Base-by-base conservation (phyloP, 306 rosid species). In the Cucurbita ficifolia region DNA sequence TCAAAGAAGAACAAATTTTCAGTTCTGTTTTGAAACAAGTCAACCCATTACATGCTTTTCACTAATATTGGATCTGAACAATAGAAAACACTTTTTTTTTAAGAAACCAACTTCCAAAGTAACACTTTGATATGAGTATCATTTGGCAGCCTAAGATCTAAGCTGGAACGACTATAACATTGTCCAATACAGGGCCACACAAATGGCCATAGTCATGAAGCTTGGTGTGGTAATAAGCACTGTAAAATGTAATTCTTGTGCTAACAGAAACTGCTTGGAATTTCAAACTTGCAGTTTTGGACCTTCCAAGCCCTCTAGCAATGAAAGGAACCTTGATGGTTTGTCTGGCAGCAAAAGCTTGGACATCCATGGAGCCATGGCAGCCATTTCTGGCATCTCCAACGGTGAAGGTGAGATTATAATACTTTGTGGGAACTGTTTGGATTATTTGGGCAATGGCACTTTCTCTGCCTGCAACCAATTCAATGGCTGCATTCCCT, bases 331-430 rank as follows among this genome's bases (percentile, higher is more conserved):
- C 81, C 61, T 81, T 74, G 10, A 84, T 36, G 24, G 81, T 77
- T 48, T 87, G 80, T 22, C 73, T 72, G 2, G 70, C 87, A 10
- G 86, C 89, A 74, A 79, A 87, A 36, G 88, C 88, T 73, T 81
- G 80, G n/a, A 82, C 82, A 65, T 73, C 76, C 85, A 84, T 82
- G 6, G 84, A 68, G 13, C 91, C 86, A 56, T 82, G 80, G 78
- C 91, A 87, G 9, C n/a, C 77, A 62, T 81, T 85, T 58, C 76
- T 87, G 5, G 91, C 84, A 54, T 87, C 91, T 72, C 91, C 91
- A 22, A 83, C 74, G 48, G 83, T 79, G 83, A 87, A 84, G 58
- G 64, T 69, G 11, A 87, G 86, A 61, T 74, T 83, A 72, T 83
- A 87, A 50, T 40, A 52, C 60, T 67, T 84, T 75, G 64, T 76